Evolutionary conservation across 768 basidiomycete species (phyloP).

Genomic region (Agrocybe chaxingu): DNA sequence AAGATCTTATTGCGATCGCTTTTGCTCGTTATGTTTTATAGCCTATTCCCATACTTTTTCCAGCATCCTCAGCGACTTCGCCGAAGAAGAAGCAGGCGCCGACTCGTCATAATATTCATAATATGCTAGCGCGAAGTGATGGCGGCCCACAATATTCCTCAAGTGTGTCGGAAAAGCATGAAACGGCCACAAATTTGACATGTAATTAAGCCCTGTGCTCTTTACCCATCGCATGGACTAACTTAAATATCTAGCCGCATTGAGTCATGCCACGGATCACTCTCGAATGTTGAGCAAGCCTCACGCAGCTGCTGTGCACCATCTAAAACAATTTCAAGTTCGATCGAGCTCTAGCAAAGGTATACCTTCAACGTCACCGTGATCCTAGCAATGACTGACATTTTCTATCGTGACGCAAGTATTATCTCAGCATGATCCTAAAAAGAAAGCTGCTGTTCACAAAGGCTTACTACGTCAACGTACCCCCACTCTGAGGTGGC

Average conservation of each 20-base stretch:
- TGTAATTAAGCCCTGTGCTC: constrained; percentile 6
- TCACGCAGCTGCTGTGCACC: constrained; percentile 7
- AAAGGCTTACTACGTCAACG: constrained; percentile 15
- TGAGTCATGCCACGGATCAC: constrained; percentile 3
- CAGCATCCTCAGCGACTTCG: constrained; percentile 4
- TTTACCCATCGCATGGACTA: constrained; percentile 5
- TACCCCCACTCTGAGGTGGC: constrained; percentile 14
- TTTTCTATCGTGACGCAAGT: constrained; percentile 4
- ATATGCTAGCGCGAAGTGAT: constrained; percentile 1
- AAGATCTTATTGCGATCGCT: constrained; percentile 2
- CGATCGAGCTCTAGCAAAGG: constrained; percentile 9
- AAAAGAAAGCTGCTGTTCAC: constrained; percentile 8
- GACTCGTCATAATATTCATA: constrained; percentile 1
- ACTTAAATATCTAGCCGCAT: constrained; percentile 5
- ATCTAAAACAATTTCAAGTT: constrained; percentile 8
- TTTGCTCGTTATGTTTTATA: constrained; percentile 1
- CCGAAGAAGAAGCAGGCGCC: constrained; percentile 1
- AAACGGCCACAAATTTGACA: constrained; percentile 4
- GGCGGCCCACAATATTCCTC: neutral
- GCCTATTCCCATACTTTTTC: constrained; percentile 1
- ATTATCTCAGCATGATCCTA: constrained; percentile 8
- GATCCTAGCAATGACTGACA: constrained; percentile 8
- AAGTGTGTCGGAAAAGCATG: constrained; percentile 1
- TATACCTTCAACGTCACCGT: constrained; percentile 7
- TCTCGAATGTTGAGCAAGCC: constrained; percentile 7